These are phyloP conservation scores for Monosporascus ibericus DNA, from an alignment of 2,329 filamentous ascomycete genomes.

Conservation along the genomic window DNA sequence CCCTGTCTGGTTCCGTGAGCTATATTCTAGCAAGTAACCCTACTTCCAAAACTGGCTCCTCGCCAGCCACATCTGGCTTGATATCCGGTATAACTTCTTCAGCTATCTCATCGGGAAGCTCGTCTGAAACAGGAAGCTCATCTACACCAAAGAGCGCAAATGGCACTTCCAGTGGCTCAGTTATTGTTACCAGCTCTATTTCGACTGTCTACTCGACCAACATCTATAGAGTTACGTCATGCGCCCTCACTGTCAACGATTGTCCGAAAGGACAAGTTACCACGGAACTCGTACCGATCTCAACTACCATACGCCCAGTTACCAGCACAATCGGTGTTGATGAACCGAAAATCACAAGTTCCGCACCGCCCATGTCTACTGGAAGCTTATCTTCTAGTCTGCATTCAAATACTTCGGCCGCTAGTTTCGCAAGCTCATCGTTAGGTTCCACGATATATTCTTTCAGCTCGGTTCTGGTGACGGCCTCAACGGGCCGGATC, in stretches of 20 bases:
- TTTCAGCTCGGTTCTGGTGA: constrained; percentile 4
- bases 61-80: too few species aligned
- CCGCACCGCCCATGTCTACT: constrained; percentile 1
- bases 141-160: too few species aligned
- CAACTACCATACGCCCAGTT: constrained; percentile 18
- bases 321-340: constrained; percentile 5
- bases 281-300: constrained; percentile 18
- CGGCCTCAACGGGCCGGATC: not conserved
- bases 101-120: too few species aligned
- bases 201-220: constrained; percentile 23
- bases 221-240: constrained; percentile 22
- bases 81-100: too few species aligned
- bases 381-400: constrained; percentile 4
- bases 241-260: constrained; percentile 18
- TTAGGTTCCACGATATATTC: constrained; percentile 9
- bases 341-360: constrained; percentile 1
- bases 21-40: not conserved
- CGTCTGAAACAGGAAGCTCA: too few species aligned
- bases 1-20: not conserved
- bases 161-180: constrained; percentile 1
- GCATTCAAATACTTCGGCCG: constrained; percentile 3
- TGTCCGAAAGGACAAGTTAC: constrained; percentile 20
- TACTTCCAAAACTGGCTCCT: not conserved
- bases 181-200: constrained; percentile 6
- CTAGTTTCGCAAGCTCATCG: constrained; percentile 6